Evolutionary conservation across 257 asterid species (phyloP).

Genomic region (Fraxinus excelsior): DNA sequence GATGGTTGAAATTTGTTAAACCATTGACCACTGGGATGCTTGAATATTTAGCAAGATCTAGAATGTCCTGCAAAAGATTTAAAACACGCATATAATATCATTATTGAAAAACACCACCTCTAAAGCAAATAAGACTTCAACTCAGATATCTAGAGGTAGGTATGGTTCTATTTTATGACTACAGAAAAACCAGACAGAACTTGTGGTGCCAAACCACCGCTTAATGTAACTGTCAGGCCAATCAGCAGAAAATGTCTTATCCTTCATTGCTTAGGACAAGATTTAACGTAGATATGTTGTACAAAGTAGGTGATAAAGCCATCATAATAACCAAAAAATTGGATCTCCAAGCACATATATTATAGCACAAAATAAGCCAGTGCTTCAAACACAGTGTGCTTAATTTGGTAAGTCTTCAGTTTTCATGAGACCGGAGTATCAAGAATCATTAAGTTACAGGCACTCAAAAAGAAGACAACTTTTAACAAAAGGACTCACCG

Average conservation of each 20-base stretch:
- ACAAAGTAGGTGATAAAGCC: background rate
- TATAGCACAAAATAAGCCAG: background rate
- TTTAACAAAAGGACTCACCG: slow-evolving; percentile 47
- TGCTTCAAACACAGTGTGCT: background rate
- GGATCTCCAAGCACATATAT: background rate
- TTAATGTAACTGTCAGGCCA: background rate
- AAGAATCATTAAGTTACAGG: background rate
- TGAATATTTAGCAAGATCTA: slow-evolving; percentile 86
- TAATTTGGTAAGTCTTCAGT: background rate
- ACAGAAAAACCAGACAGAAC: background rate
- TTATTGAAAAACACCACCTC: background rate
- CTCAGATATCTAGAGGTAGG: background rate
- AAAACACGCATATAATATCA: slow-evolving; percentile 3
- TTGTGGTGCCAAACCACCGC: background rate
- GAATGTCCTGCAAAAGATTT: slow-evolving; percentile 66
- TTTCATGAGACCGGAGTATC: background rate
- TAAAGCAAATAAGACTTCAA: background rate
- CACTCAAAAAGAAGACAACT: slow-evolving; percentile 15
- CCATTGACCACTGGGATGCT: slow-evolving; percentile 91
- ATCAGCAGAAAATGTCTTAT: background rate
- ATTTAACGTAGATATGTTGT: background rate
- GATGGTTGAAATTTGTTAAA: slow-evolving; percentile 90
- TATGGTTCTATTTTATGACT: background rate
- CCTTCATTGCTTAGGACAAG: background rate
- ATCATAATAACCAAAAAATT: background rate